These are phyloP conservation scores for Bolboschoenus planiculmis DNA, from an alignment of 176 grass and related monocot species.

Conservation along the genomic window DNA sequence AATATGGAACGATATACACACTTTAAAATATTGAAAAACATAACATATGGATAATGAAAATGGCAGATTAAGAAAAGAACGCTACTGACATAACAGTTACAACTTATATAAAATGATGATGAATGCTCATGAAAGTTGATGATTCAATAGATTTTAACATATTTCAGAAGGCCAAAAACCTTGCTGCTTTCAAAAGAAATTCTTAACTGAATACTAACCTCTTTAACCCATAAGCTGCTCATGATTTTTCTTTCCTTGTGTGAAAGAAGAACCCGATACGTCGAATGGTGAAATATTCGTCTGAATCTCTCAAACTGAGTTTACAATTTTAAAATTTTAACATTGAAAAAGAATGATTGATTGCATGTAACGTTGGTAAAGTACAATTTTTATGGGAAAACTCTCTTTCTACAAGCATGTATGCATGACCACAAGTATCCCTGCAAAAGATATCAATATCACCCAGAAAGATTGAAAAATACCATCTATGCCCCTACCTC, in stretches of 20 bases:
- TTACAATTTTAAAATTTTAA: constrained; percentile 1
- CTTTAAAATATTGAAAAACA: background rate
- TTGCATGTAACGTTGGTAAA: background rate
- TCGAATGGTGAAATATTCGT: constrained; percentile 82
- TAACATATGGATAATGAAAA: background rate
- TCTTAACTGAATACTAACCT: constrained; percentile 30
- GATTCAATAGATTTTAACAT: background rate
- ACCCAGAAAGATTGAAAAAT: background rate
- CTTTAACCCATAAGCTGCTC: constrained; percentile 83
- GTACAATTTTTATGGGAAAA: background rate
- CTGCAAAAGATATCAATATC: background rate
- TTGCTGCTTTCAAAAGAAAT: background rate
- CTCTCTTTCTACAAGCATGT: background rate
- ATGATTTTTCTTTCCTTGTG: constrained; percentile 81
- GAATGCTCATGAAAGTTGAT: background rate
- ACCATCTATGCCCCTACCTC: background rate
- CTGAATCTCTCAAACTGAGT: constrained; percentile 85
- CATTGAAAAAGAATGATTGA: background rate
- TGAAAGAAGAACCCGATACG: constrained; percentile 61
- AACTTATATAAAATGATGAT: background rate
- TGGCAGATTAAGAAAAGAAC: background rate
- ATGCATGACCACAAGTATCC: background rate
- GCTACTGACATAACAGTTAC: background rate
- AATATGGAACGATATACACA: background rate
- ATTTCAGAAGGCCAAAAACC: background rate